A percentile compares a stretch with the other conserved stretches of the same genome.
phyloP scores from a whole-genome alignment of 768 basidiomycete species.

The Hebeloma cylindrosporum region DNA sequence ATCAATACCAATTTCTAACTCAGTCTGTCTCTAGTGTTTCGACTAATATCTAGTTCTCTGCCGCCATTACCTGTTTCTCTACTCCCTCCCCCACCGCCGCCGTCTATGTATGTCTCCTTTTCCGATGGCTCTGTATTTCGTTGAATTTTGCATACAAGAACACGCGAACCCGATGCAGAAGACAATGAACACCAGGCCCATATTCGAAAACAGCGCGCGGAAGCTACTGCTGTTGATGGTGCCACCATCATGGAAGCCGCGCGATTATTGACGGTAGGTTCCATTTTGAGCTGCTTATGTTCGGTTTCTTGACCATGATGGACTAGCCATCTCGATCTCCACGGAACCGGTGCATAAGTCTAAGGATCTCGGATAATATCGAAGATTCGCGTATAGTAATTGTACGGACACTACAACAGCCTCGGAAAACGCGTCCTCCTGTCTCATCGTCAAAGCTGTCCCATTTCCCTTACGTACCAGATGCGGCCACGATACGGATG shows the following conservation, averaged over 20 bases:
- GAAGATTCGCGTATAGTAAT: slow-evolving; percentile 26
- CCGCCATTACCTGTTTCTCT: slow-evolving; percentile 43
- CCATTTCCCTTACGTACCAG: slow-evolving; percentile 35
- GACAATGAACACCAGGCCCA: slow-evolving; percentile 45
- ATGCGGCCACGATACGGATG: slow-evolving; percentile 3
- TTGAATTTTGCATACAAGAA: slow-evolving; percentile 29
- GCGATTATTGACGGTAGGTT: slow-evolving; percentile 12
- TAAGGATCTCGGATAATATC: slow-evolving; percentile 1
- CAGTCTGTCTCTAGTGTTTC: slow-evolving; percentile 39
- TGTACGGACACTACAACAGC: slow-evolving; percentile 27
- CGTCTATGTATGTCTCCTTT: slow-evolving; percentile 33
- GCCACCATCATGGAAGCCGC: slow-evolving; percentile 29
- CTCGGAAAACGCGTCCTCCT: slow-evolving; percentile 43
- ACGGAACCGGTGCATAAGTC: background rate
- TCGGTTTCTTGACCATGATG: background rate
- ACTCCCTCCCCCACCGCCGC: slow-evolving; percentile 41
- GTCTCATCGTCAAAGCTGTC: slow-evolving; percentile 27
- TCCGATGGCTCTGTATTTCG: background rate
- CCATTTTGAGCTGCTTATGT: background rate
- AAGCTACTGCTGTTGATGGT: slow-evolving; percentile 40
- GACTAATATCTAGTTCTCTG: slow-evolving; percentile 44
- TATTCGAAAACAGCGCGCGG: slow-evolving; percentile 39
- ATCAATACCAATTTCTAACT: slow-evolving; percentile 5
- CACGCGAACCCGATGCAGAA: slow-evolving; percentile 49
- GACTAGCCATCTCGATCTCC: background rate